Base-by-base conservation (phyloP, 108 stramenopile genomes). In the Fragilaria radians region DNA sequence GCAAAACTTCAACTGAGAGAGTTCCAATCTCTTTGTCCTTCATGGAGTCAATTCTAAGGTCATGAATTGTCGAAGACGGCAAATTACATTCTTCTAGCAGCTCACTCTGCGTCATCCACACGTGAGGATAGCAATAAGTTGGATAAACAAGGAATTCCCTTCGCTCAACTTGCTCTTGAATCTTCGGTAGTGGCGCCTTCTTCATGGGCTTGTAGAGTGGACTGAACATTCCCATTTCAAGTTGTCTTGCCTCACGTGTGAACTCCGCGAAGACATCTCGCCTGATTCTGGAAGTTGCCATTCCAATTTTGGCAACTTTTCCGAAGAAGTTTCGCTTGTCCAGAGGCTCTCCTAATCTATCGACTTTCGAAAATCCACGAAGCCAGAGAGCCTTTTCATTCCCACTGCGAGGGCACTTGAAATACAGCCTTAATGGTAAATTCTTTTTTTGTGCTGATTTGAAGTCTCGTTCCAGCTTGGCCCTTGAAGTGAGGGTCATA, bases 41-140 rank as follows among this genome's bases (percentile, higher is more conserved):
- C 27, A 64, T 45, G 32, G 63, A 46, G 3, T 52, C 54, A 5
- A 52, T 11, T 45, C 62, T 60, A 22, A 77, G 34, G 30, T 81
- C 76, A 63, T 81, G 71, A 53, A 76, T 71, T 56, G 63, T 59
- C 54, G 61, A 50, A 66, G 70, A 70, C 19, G 78, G 67, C 34
- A 66, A 52, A 21, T 61, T 26, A 74, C 75, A 83, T 52, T 84
- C 86, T 4, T 67, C 59, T 1, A 62, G 48, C 32, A 88, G 28
- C 52, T 84, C 82, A 42, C 63, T 49, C 4, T 68, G 54, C 1
- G 82, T 82, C 82, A 83, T 84, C 63, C 78, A 70, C 56, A 69
- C 61, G 49, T 88, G 76, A 22, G 69, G 82, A 51, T 88, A 88
- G 1, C 79, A 76, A 65, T 84, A 82, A 9, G 46, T 36, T 51